These are phyloP conservation scores for Lachnellula occidentalis DNA, from an alignment of 2,329 filamentous ascomycete species.

Conservation along the genomic window DNA sequence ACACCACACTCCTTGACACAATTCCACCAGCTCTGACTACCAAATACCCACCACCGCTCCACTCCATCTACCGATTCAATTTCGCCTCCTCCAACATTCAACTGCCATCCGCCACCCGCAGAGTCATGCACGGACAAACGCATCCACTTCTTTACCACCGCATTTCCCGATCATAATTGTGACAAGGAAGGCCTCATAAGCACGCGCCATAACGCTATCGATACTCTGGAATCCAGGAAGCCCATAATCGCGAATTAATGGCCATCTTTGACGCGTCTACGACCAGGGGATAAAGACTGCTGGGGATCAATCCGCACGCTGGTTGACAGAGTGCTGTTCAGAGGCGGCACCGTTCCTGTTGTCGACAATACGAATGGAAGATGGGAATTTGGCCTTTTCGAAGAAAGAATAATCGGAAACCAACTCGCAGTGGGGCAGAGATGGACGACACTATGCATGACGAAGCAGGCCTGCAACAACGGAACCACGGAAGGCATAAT, in stretches of 20 bases:
- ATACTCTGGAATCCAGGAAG: constrained; percentile 4
- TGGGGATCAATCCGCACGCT: constrained; percentile 3
- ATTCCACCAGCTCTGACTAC: background rate
- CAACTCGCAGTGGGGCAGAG: constrained; percentile 47
- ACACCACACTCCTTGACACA: background rate
- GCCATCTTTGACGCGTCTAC: constrained; percentile 14
- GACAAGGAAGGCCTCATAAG: constrained; percentile 20
- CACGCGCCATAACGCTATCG: background rate
- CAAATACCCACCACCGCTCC: background rate
- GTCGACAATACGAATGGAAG: constrained; percentile 23
- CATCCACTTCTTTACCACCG: constrained; percentile 11
- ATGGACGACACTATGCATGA: constrained; percentile 41
- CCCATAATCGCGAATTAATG: constrained; percentile 16
- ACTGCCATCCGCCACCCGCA: constrained; percentile 13
- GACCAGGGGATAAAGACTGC: constrained; percentile 12
- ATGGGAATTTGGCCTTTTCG: constrained; percentile 86
- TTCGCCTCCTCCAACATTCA: background rate
- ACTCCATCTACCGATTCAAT: background rate
- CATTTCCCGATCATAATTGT: constrained; percentile 9
- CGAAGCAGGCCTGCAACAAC: constrained; percentile 20
- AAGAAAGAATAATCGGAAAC: constrained; percentile 63
- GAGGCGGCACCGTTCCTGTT: constrained; percentile 8
- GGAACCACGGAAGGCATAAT: constrained; percentile 28
- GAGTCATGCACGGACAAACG: constrained; percentile 24
- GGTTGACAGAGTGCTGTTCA: constrained; percentile 3